A percentile compares a stretch with the other conserved stretches of the same genome.
These are phyloP conservation scores for Pichia sp. DNA, from an alignment of 1,139 yeast species.

Conservation along the genomic window DNA sequence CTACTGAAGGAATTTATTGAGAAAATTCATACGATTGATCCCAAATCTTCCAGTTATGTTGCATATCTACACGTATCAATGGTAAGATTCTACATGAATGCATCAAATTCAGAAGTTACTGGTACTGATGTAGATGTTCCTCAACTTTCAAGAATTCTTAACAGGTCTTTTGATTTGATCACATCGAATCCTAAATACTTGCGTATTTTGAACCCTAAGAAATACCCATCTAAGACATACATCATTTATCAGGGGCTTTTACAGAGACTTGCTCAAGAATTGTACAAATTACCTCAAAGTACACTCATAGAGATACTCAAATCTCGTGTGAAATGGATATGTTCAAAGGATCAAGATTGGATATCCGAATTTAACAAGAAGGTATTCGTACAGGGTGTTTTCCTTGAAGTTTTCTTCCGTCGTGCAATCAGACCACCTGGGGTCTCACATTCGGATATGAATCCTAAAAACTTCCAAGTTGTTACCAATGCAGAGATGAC, in stretches of 20 bases:
- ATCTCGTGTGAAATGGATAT: conserved; percentile 8
- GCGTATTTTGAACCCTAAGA: conserved; percentile 11
- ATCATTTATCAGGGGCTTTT: conserved; percentile 8
- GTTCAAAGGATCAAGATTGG: conserved; percentile 10
- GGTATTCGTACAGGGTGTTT: conserved; percentile 10
- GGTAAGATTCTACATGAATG: no score
- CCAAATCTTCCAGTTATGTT: no score
- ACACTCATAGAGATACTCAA: conserved; percentile 1
- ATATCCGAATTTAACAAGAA: conserved; percentile 10
- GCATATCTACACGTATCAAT: no score
- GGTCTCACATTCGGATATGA: conserved; percentile 1
- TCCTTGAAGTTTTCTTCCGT: conserved; percentile 14
- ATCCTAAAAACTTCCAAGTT: conserved; percentile 1
- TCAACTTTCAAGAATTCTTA: no score
- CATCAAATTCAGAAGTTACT: no score
- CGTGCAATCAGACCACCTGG: conserved; percentile 3
- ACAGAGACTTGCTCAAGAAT: conserved; percentile 4
- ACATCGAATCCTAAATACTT: conserved; percentile 9
- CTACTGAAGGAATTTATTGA: no score
- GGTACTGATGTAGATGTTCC: no score
- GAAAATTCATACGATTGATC: no score
- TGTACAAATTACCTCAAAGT: conserved; percentile 4
- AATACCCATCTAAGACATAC: conserved; percentile 12
- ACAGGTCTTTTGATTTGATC: conserved; percentile 9
- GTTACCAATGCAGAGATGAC: conserved; percentile 3